Evolutionary conservation across 2,329 filamentous ascomycete species (phyloP).

Genomic region (Fusarium sambucinum): DNA sequence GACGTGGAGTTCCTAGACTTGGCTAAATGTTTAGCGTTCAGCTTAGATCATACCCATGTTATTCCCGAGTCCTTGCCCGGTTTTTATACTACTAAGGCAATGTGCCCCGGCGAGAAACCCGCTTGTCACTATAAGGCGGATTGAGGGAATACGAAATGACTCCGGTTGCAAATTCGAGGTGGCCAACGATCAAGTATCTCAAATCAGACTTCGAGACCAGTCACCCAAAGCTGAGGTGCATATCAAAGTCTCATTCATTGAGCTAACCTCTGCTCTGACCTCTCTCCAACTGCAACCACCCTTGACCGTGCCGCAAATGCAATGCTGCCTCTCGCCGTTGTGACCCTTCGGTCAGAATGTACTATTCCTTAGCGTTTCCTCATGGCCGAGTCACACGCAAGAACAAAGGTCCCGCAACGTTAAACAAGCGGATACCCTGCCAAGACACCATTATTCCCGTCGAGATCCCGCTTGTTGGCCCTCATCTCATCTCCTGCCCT

Average conservation of each 20-base stretch:
- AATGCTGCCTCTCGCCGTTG: conserved; percentile 13
- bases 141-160: background rate
- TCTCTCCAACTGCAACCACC: background rate
- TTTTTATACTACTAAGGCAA: conserved; percentile 12
- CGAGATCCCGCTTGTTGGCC: conserved; percentile 39
- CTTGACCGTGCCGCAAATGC: conserved; percentile 25
- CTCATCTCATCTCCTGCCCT: conserved; percentile 41
- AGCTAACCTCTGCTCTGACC: background rate
- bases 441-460: conserved; percentile 46
- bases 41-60: conserved; percentile 37
- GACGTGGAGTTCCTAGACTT: conserved; percentile 10
- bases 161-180: background rate
- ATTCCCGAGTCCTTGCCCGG: conserved; percentile 37
- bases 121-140: conserved; percentile 8
- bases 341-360: conserved; percentile 20
- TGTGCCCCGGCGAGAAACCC: conserved; percentile 3
- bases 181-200: background rate
- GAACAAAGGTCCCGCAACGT: conserved; percentile 29
- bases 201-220: background rate
- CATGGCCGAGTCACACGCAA: conserved; percentile 35
- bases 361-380: conserved; percentile 36
- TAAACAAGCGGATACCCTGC: conserved; percentile 37
- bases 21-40: conserved; percentile 28
- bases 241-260: background rate
- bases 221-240: background rate